Evolutionary conservation across 1,284 basidiomycete genomes (phyloP), one percentile per base, ranked within the genome.

Genomic region (Ganoderma resinaceum): DNA sequence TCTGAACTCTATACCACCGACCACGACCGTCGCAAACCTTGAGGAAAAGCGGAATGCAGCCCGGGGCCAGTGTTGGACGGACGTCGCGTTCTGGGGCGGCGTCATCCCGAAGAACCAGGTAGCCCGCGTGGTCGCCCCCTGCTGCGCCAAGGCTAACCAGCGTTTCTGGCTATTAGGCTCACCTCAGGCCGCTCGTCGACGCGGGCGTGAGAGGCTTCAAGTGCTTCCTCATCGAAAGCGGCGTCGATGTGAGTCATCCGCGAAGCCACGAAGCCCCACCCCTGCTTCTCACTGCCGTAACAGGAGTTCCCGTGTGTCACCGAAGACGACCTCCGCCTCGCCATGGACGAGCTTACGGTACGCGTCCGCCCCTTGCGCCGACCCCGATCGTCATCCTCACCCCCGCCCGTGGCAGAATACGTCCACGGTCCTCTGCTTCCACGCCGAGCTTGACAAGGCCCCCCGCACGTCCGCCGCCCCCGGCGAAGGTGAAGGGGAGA

Each of bases 1-100:
- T 1, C 84, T 98, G 66, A 98, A 98, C 80, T 96, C 95, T 3
- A 95, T 98, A 66, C 96, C 96, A 0, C 95, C 96, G 0, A 98
- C 96, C 0, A 97, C 95, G 1, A 96, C 94, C 0, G 86, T 95
- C 6, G 82, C 83, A 11, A 90, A 95, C 76, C 84, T 98, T 20
- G 80, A 88, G 59, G 77, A 83, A 37, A 98, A 98, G 81, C 86
- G 88, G 9, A 76, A 79, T 14, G 92, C 91, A 1, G 95, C 96
- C 1, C 76, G 80, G 61, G 89, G 88, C 20, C 90, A 95, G 76
- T 94, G 92, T 78, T 89, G 90, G 82, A 87, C 89, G 26, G 96
- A 98, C 78, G 88, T 97, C 29, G 96, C 91, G 0, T 98, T 98
- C 80, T 98, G 96, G 96, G 96, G 96, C 52, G 96, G 96, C 3